Conservation (phyloP, 495 filamentous ascomycete species). For the Cairneyella variabilis region DNA sequence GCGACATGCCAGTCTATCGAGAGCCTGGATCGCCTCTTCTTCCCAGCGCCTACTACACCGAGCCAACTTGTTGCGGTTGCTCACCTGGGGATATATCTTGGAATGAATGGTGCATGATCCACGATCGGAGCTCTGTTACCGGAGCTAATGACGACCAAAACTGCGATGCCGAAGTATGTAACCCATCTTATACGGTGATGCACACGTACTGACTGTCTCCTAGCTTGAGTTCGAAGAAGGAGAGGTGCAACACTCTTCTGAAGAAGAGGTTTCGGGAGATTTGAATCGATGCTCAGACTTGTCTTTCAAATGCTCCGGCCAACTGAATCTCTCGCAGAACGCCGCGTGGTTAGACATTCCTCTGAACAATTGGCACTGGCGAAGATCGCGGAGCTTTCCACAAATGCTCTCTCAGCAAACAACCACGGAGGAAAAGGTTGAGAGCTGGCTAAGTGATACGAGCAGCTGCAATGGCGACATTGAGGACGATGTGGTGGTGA, state of each 20-base stretch:
- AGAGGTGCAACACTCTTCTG: neutral
- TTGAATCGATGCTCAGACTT: constrained; percentile 10
- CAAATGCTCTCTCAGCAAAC: neutral
- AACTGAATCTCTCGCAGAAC: neutral
- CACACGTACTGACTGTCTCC: too few species aligned
- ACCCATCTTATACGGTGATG: too few species aligned
- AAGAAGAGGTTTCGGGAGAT: neutral
- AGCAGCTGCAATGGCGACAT: constrained; percentile 6
- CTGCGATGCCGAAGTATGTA: too few species aligned
- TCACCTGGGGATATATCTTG: neutral
- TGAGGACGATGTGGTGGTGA: constrained; percentile 15
- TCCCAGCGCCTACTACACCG: constrained; percentile 11
- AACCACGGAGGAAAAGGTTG: neutral
- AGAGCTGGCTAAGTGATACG: constrained; percentile 17
- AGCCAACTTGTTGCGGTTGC: neutral
- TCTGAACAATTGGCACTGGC: neutral
- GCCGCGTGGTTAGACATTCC: constrained; percentile 6
- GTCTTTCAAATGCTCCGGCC: constrained; percentile 19
- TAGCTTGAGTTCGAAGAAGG: neutral
- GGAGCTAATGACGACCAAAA: too few species aligned
- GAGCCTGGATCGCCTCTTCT: constrained; percentile 18
- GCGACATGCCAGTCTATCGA: constrained; percentile 19
- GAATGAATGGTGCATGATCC: neutral
- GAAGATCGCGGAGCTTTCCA: neutral
- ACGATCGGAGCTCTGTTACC: neutral